phyloP scores from a whole-genome alignment of 2,329 filamentous ascomycete genomes.

The Bipolaris bicolor region DNA sequence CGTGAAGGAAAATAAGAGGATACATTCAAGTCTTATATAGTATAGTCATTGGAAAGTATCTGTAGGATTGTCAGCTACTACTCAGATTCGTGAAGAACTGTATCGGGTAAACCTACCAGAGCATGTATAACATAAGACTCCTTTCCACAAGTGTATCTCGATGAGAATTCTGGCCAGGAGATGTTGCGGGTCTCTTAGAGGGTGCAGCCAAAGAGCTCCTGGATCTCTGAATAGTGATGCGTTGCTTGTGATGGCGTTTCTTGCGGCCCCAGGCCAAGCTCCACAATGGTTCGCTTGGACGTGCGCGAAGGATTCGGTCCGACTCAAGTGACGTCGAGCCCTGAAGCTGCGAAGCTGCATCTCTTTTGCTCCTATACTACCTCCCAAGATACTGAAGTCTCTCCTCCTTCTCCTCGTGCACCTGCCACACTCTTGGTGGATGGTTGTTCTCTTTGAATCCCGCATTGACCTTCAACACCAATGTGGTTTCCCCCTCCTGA shows the following conservation, averaged over 20 bases:
- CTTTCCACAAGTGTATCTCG: background rate
- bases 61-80: conserved; percentile 10
- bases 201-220: background rate
- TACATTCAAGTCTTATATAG: background rate
- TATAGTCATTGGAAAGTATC: conserved; percentile 2
- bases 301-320: conserved; percentile 8
- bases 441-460: background rate
- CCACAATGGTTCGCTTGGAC: conserved; percentile 4
- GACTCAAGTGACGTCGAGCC: conserved; percentile 6
- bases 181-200: background rate
- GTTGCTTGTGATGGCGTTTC: background rate
- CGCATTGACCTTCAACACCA: conserved; percentile 2
- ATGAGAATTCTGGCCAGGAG: background rate
- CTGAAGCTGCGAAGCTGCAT: background rate
- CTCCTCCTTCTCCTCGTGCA: background rate
- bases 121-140: background rate
- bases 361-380: background rate
- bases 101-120: conserved; percentile 1
- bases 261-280: background rate
- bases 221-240: background rate
- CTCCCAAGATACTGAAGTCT: background rate
- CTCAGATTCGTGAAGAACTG: background rate
- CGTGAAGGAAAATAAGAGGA: background rate
- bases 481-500: conserved; percentile 5
- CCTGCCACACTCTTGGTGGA: background rate